These are phyloP conservation scores for Zymoseptoria pseudotritici DNA, from an alignment of 2,329 filamentous ascomycete genomes.

Conservation along the genomic window DNA sequence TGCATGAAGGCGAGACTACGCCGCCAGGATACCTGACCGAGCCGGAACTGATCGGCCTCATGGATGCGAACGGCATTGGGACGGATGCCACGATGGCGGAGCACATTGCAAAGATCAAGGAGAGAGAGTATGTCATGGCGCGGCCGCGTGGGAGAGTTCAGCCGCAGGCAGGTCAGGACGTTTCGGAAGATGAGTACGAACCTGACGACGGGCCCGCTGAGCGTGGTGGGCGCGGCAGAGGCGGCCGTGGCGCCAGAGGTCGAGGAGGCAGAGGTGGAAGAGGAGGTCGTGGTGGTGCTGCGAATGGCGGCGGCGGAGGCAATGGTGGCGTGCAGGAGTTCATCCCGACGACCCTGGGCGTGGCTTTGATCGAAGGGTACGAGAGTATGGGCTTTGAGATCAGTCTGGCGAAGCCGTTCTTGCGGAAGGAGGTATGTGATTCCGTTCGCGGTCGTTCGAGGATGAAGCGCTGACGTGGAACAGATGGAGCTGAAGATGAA, in stretches of 20 bases:
- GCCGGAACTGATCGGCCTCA: constrained; percentile 87
- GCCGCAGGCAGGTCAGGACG: constrained; percentile 26
- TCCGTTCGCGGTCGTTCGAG: neutral
- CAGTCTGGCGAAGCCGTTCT: constrained; percentile 88
- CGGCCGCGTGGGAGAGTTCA: constrained; percentile 37
- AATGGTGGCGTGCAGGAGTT: constrained; percentile 65
- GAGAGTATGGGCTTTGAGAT: constrained; percentile 89
- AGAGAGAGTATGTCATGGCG: constrained; percentile 75
- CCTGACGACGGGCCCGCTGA: constrained; percentile 31
- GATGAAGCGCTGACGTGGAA: constrained; percentile 4
- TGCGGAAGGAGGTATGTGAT: constrained; percentile 69
- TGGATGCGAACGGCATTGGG: constrained; percentile 98
- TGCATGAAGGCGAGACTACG: constrained; percentile 83
- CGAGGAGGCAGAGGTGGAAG: constrained; percentile 41
- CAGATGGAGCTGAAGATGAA: constrained; percentile 94
- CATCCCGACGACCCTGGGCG: constrained; percentile 82
- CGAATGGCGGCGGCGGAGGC: constrained; percentile 37
- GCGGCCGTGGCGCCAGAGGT: constrained; percentile 29
- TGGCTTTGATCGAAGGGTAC: constrained; percentile 89
- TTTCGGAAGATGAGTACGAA: constrained; percentile 23
- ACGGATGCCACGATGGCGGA: constrained; percentile 99
- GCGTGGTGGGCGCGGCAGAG: constrained; percentile 33
- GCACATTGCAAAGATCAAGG: constrained; percentile 92
- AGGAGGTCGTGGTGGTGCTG: constrained; percentile 35
- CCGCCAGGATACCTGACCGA: constrained; percentile 85